These are phyloP conservation scores for Epichloe coenophiala DNA, from an alignment of 2,329 filamentous ascomycete genomes.

Conservation along the genomic window DNA sequence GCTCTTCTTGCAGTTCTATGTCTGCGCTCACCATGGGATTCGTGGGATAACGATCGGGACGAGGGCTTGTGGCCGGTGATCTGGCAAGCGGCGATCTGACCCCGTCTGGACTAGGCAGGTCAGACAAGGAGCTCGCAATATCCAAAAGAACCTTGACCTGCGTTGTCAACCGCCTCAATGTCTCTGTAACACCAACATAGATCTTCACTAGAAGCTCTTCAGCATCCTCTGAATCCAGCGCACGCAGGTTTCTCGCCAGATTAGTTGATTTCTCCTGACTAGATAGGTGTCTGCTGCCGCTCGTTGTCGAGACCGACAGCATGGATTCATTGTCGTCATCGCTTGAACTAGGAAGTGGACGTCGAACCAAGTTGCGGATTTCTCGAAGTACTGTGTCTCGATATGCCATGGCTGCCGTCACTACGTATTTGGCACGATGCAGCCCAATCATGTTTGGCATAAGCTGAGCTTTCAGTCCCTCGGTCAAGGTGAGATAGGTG, in stretches of 20 bases:
- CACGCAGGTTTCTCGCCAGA: constrained; percentile 74
- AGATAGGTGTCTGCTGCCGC: constrained; percentile 52
- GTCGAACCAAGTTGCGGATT: constrained; percentile 71
- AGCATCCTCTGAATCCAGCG: constrained; percentile 70
- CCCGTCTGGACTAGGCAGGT: constrained; percentile 23
- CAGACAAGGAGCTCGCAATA: constrained; percentile 63
- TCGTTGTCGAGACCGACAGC: constrained; percentile 68
- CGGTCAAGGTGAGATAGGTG: constrained; percentile 62
- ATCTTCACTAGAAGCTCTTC: constrained; percentile 71
- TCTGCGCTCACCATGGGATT: constrained; percentile 13
- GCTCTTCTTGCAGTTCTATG: constrained; percentile 53
- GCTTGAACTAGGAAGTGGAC: constrained; percentile 77
- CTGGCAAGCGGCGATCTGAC: constrained; percentile 34
- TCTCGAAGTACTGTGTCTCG: constrained; percentile 75
- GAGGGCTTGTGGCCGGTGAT: constrained; percentile 41
- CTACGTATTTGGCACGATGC: constrained; percentile 68
- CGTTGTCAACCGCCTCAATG: constrained; percentile 68
- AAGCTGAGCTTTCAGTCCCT: constrained; percentile 57
- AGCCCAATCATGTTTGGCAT: constrained; percentile 62
- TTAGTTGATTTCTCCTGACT: constrained; percentile 85
- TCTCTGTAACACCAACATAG: constrained; percentile 80
- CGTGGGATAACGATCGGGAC: constrained; percentile 17
- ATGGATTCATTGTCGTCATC: constrained; percentile 90
- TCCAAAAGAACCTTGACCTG: constrained; percentile 94
- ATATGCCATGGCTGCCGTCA: constrained; percentile 69